Conservation (phyloP, 2,329 filamentous ascomycete species). For the Alternaria infectoria region DNA sequence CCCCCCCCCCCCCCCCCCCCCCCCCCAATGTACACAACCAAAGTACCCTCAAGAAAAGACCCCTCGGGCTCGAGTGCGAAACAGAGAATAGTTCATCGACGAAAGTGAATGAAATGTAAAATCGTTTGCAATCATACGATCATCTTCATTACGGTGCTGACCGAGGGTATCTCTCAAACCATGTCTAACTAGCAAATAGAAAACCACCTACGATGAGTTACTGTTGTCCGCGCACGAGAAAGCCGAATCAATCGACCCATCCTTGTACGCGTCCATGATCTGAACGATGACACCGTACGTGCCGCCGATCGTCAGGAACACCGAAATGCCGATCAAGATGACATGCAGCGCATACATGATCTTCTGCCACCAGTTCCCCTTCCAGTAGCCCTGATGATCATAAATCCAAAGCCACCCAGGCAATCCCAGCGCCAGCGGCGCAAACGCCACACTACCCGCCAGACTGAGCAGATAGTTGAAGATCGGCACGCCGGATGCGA, state of each 20-base stretch:
- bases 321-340: conserved; percentile 52
- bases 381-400: conserved; percentile 54
- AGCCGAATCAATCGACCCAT: conserved; percentile 52
- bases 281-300: conserved; percentile 59
- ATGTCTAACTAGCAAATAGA: no score
- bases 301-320: conserved; percentile 57
- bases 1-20: no score
- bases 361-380: conserved; percentile 45
- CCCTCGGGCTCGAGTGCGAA: no score
- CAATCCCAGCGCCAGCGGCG: conserved; percentile 57
- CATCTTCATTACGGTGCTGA: not conserved
- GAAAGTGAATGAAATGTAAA: not conserved
- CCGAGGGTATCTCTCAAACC: not conserved
- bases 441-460: conserved; percentile 59
- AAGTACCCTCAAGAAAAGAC: no score
- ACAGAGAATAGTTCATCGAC: no score
- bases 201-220: conserved; percentile 27
- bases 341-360: conserved; percentile 51
- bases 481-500: conserved; percentile 62
- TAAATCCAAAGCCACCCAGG: conserved; percentile 61
- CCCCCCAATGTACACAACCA: no score
- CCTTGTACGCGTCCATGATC: conserved; percentile 60
- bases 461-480: conserved; percentile 61
- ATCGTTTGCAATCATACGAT: not conserved
- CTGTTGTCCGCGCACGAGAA: conserved; percentile 43